phyloP scores from a whole-genome alignment of 768 basidiomycete species.

The Termitomyces sp. region DNA sequence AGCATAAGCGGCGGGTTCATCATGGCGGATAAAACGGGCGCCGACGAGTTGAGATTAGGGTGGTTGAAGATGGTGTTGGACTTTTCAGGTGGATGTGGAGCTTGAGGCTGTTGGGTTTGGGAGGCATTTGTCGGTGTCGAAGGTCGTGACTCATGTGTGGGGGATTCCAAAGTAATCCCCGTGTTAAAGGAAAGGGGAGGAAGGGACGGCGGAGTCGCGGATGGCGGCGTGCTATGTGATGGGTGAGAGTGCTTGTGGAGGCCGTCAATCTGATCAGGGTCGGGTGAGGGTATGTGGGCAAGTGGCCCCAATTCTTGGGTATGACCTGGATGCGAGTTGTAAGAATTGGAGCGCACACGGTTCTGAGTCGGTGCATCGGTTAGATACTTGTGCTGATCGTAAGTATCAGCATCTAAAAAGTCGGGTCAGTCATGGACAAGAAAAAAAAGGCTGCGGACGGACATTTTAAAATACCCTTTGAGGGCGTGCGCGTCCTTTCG shows the following conservation, averaged over 20 bases:
- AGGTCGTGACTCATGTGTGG: conserved; percentile 29
- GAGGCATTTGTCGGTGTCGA: conserved; percentile 26
- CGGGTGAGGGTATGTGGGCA: conserved; percentile 76
- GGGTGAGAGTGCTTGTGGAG: conserved; percentile 64
- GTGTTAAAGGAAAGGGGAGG: conserved; percentile 55
- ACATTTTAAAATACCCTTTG: conserved; percentile 90
- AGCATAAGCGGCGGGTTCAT: conserved; percentile 44
- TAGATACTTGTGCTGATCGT: conserved; percentile 58
- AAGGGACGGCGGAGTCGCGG: conserved; percentile 28
- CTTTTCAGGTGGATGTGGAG: conserved; percentile 40
- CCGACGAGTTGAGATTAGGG: conserved; percentile 82
- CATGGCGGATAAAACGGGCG: conserved; percentile 73
- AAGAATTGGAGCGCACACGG: conserved; percentile 80
- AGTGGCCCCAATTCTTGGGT: conserved; percentile 63
- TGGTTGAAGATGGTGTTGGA: conserved; percentile 64
- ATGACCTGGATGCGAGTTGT: conserved; percentile 51
- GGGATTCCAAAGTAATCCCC: conserved; percentile 33
- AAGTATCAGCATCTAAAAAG: conserved; percentile 57
- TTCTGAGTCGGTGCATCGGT: conserved; percentile 40
- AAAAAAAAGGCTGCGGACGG: conserved; percentile 25
- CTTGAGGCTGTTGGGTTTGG: conserved; percentile 17
- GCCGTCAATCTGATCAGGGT: conserved; percentile 86
- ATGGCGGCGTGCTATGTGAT: conserved; percentile 24
- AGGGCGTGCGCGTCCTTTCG: conserved; percentile 60
- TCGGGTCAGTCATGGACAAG: neutral